Conservation (phyloP, 2,329 filamentous ascomycete genomes). For the Fusarium goolgardi region DNA sequence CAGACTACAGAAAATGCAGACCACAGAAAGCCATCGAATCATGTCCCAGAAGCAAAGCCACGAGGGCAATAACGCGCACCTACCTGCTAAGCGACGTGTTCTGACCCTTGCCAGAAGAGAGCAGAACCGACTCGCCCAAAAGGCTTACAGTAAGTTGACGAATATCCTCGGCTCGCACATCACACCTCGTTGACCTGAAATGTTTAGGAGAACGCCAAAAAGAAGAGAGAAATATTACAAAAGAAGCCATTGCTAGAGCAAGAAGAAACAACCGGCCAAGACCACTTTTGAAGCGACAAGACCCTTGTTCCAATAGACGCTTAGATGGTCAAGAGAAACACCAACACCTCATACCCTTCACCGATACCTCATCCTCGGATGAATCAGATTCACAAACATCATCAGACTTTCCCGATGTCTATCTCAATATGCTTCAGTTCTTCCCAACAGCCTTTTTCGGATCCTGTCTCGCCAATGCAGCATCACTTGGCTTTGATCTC, state of each 20-base stretch:
- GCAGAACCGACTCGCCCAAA: constrained; percentile 45
- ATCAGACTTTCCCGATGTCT: constrained; percentile 8
- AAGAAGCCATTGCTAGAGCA: neutral
- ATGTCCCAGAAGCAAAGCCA: neutral
- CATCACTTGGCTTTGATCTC: constrained; percentile 32
- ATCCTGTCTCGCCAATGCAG: constrained; percentile 41
- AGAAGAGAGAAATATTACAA: constrained; percentile 3
- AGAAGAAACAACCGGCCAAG: neutral
- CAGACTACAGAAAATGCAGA: neutral
- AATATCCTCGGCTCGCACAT: accelerated
- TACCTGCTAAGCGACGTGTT: constrained; percentile 19
- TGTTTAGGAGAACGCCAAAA: constrained; percentile 36
- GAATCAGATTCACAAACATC: neutral
- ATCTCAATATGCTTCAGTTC: constrained; percentile 36
- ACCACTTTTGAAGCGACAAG: constrained; percentile 4
- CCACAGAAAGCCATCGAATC: accelerated
- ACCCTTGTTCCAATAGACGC: accelerated
- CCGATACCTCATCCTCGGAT: neutral
- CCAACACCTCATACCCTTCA: neutral
- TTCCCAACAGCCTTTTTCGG: constrained; percentile 32
- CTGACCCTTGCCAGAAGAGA: constrained; percentile 42
- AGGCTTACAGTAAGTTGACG: constrained; percentile 37
- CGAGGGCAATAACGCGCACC: neutral
- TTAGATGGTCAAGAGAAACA: too few species aligned
- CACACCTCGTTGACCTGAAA: accelerated